Percentiles rank a stretch among this genome's conserved stretches.
These are phyloP conservation scores for Tylopilus intermedius DNA, from an alignment of 768 basidiomycete genomes.

Conservation along the genomic window DNA sequence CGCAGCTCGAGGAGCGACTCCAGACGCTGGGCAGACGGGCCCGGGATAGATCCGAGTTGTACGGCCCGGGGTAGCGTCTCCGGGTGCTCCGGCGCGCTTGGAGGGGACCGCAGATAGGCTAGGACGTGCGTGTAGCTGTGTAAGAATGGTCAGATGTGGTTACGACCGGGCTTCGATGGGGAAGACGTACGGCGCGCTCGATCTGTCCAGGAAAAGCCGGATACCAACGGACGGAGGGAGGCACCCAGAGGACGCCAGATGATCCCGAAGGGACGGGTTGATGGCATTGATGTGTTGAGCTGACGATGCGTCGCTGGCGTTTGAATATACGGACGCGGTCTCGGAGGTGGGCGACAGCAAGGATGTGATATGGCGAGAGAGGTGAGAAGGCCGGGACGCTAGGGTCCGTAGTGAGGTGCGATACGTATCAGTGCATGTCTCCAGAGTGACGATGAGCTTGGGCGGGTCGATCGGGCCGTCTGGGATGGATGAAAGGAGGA, in stretches of 20 bases:
- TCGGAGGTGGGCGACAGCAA: conserved; percentile 41
- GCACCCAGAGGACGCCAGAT: conserved; percentile 58
- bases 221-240: conserved; percentile 44
- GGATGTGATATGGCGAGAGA: conserved; percentile 53
- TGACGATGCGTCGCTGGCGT: conserved; percentile 36
- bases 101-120: conserved; percentile 61
- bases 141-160: conserved; percentile 1
- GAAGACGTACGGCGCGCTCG: conserved; percentile 70
- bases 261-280: conserved; percentile 52
- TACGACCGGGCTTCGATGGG: background rate
- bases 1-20: conserved; percentile 70
- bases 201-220: conserved; percentile 75
- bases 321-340: conserved; percentile 55
- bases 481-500: conserved; percentile 60
- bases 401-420: conserved; percentile 66
- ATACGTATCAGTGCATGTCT: conserved; percentile 65
- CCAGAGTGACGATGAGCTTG: conserved; percentile 64
- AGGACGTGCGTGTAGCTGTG: conserved; percentile 67
- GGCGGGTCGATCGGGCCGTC: conserved; percentile 46
- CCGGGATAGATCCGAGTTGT: conserved; percentile 39
- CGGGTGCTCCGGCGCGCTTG: conserved; percentile 40
- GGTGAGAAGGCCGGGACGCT: conserved; percentile 61
- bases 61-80: conserved; percentile 57
- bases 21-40: conserved; percentile 41
- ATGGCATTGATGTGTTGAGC: conserved; percentile 31